A percentile compares a stretch with the other conserved stretches of the same genome.
Conservation (phyloP, 2,329 filamentous ascomycete genomes). For the Calonectria leucothoes region DNA sequence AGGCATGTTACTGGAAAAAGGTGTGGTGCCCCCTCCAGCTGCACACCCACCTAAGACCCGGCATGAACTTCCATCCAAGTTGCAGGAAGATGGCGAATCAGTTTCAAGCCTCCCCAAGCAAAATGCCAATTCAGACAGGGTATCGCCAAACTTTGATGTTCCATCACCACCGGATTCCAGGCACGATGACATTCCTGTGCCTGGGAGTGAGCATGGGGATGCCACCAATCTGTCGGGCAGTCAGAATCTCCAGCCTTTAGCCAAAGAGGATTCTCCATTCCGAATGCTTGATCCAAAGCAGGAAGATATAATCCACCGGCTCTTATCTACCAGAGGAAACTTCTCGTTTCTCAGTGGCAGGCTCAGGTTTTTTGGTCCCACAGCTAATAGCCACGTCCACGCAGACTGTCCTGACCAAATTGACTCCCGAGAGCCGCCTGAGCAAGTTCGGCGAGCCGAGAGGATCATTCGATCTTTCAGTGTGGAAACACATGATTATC, state of each 20-base stretch:
- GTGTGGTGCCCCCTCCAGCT: slow-evolving; percentile 61
- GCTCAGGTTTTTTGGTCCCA: slow-evolving; percentile 65
- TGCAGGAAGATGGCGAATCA: slow-evolving; percentile 36
- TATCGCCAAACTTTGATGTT: slow-evolving; percentile 36
- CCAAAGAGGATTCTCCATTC: slow-evolving; percentile 48
- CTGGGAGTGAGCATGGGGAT: slow-evolving; percentile 41
- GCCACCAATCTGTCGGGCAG: slow-evolving; percentile 29
- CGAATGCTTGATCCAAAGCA: slow-evolving; percentile 54
- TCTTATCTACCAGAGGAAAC: slow-evolving; percentile 62
- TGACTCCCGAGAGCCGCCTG: slow-evolving; percentile 53
- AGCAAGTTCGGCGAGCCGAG: slow-evolving; percentile 59
- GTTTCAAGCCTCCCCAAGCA: slow-evolving; percentile 11
- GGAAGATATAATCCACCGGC: slow-evolving; percentile 60
- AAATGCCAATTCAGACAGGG: slow-evolving; percentile 15
- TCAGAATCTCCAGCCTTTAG: slow-evolving; percentile 33
- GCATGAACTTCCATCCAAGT: slow-evolving; percentile 47
- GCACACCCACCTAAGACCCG: slow-evolving; percentile 65
- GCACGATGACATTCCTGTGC: slow-evolving; percentile 45
- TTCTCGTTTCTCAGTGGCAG: slow-evolving; percentile 61
- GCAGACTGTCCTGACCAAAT: slow-evolving; percentile 51
- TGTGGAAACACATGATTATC: slow-evolving; percentile 61
- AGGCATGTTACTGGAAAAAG: slow-evolving; percentile 61
- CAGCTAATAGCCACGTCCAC: slow-evolving; percentile 64
- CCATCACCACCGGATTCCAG: slow-evolving; percentile 48
- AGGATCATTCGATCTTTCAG: slow-evolving; percentile 59